Evolutionary conservation across 257 asterid genomes (phyloP).

Genomic region (Solanum pimpinellifolium): DNA sequence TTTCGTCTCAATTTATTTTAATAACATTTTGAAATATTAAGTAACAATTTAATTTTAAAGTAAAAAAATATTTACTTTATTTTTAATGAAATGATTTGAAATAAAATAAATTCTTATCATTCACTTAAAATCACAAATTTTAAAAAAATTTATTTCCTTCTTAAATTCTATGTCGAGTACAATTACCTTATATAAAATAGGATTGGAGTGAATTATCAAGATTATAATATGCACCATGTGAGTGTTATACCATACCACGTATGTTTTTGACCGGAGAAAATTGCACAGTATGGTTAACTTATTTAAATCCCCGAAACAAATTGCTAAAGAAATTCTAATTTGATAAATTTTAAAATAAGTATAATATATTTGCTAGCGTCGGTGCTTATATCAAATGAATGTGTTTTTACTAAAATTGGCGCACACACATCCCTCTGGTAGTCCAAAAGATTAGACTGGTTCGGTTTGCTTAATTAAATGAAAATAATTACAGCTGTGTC

Average conservation of each 20-base stretch:
- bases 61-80: too few relatives aligned
- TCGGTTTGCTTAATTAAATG: not conserved
- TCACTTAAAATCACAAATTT: too few relatives aligned
- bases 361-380: not conserved
- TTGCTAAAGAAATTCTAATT: not conserved
- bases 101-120: rapidly evolving
- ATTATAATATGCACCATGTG: not conserved
- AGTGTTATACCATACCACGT: not conserved
- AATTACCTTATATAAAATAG: too few relatives aligned
- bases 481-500: not conserved
- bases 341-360: not conserved
- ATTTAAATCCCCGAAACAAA: not conserved
- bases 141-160: rapidly evolving
- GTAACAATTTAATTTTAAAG: too few relatives aligned
- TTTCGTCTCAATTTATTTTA: too few relatives aligned
- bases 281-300: not conserved
- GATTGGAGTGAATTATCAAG: not conserved
- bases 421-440: not conserved
- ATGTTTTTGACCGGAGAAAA: not conserved
- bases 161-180: too few relatives aligned
- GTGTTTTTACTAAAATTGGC: not conserved
- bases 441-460: not conserved
- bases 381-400: not conserved
- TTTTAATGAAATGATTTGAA: too few relatives aligned
- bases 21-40: too few relatives aligned